Base-by-base conservation (phyloP, 805 yeast genomes). In the Yarrowia sp. region DNA sequence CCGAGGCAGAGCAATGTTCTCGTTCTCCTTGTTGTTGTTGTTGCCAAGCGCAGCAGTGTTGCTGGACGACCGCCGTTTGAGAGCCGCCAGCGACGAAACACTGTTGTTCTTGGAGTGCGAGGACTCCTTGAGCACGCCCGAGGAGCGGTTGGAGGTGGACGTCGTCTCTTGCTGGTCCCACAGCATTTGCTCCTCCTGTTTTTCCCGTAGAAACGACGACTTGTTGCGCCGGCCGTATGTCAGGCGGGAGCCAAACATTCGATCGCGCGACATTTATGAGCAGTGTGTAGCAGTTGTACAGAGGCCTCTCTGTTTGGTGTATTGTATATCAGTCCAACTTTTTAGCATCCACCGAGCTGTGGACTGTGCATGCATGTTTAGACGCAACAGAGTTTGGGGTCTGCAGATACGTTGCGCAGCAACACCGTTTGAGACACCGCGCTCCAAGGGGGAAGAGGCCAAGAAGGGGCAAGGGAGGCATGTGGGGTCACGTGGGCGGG, bases 161-260 rank as follows among this genome's bases (percentile, higher is more conserved):
- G 49, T 14, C 13, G 53, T 36, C 9, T 47, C 55, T 30, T 47
- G 66, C 55, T 61, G 66, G 46, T 61, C 55, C 66, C 66, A 61
- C 38, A 61, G 14, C 43, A 61, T 47, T 20, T 61, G 66, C 17
- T 61, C 66, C 38, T 61, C 66, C 46, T 61, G 53, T 36, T 46
- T 46, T 47, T 61, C 55, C 13, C 55, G 24, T 9, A 61, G 36
- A 61, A 46, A 61, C 20, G 66, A 61, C 36, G 55, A 46, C 55
- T 61, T 46, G 53, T 61, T 61, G 42, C 66, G 42, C 3, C 66
- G 55, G 7, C 66, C 66, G 46, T 61, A 61, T 8, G 66, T 61
- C 38, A 61, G 36, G 20, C 66, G 55, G 5, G 55, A 17, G 20
- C 66, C 66, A 46, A 61, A 46, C 46, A 47, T 24, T 9, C 66